Percentiles rank a stretch among this genome's conserved stretches.
These are phyloP conservation scores for Tilletia walkeri DNA, from an alignment of 1,284 basidiomycete species.

Conservation along the genomic window DNA sequence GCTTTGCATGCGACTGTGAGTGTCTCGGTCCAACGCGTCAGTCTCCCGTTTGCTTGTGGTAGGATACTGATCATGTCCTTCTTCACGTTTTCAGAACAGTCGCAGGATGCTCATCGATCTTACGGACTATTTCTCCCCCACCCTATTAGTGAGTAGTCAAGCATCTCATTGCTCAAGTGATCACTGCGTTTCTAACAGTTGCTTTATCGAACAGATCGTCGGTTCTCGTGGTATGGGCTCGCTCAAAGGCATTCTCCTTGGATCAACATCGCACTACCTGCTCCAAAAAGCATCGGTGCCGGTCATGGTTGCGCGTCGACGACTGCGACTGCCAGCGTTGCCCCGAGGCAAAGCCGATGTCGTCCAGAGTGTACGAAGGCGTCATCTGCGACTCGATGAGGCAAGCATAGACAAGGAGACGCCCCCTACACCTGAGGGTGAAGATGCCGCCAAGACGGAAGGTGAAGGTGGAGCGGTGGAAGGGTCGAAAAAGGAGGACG, in stretches of 20 bases:
- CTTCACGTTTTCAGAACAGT: constrained; percentile 64
- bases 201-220: constrained; percentile 64
- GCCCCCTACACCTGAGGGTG: constrained; percentile 1
- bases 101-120: constrained; percentile 86
- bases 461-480: constrained; percentile 20
- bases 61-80: background rate
- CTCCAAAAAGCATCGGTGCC: constrained; percentile 88
- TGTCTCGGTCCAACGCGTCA: background rate
- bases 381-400: constrained; percentile 52
- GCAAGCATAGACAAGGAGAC: constrained; percentile 49
- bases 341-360: constrained; percentile 52
- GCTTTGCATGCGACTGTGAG: constrained; percentile 73
- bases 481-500: no score
- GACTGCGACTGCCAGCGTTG: constrained; percentile 47
- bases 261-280: constrained; percentile 95
- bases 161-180: no score
- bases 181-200: background rate
- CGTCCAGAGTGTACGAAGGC: constrained; percentile 43
- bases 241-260: constrained; percentile 88
- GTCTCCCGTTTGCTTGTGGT: background rate
- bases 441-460: constrained; percentile 20
- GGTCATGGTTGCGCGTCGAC: constrained; percentile 67
- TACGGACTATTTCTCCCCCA: constrained; percentile 84
- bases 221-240: constrained; percentile 87
- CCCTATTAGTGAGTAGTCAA: constrained; percentile 65